Percentiles rank a stretch among this genome's conserved stretches.
Conservation (phyloP, 1,284 basidiomycete genomes). For the Macrocystidia cucumis region DNA sequence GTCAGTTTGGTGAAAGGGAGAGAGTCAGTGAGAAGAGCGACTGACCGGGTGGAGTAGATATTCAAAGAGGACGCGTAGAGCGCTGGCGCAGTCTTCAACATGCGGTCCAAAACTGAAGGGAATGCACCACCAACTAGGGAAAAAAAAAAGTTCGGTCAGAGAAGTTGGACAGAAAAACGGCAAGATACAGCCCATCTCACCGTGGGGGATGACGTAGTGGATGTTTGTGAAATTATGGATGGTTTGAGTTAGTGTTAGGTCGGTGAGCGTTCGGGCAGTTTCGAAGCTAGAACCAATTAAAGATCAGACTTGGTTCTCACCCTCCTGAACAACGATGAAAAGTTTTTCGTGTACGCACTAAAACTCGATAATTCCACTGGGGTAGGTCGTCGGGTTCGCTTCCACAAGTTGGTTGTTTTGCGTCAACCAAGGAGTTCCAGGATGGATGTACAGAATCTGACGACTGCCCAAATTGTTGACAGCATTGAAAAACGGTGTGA, state of each 20-base stretch:
- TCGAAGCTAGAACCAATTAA: conserved; percentile 18
- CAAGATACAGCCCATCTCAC: too few species aligned
- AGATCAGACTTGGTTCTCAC: background rate
- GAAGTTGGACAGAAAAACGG: background rate
- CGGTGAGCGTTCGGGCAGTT: conserved; percentile 24
- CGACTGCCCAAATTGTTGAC: conserved; percentile 17
- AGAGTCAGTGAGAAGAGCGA: background rate
- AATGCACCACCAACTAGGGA: conserved; percentile 21
- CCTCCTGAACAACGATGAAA: too few species aligned
- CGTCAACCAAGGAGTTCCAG: conserved; percentile 19
- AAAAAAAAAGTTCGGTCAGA: background rate
- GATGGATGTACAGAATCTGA: conserved; percentile 24
- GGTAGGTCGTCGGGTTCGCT: conserved; percentile 23
- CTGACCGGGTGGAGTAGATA: conserved; percentile 19
- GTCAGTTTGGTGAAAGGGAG: background rate
- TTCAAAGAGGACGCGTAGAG: conserved; percentile 22
- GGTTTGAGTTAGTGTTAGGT: conserved; percentile 22
- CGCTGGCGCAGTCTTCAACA: conserved; percentile 19
- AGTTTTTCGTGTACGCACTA: too few species aligned
- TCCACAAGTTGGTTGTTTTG: conserved; percentile 18
- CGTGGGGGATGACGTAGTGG: conserved; percentile 25
- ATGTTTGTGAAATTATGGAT: conserved; percentile 26
- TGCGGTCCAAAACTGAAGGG: conserved; percentile 23
- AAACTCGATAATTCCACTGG: conserved; percentile 24
- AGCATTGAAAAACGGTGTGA: conserved; percentile 21